Evolutionary conservation across 257 asterid species (phyloP).

Genomic region (Striga asiatica): DNA sequence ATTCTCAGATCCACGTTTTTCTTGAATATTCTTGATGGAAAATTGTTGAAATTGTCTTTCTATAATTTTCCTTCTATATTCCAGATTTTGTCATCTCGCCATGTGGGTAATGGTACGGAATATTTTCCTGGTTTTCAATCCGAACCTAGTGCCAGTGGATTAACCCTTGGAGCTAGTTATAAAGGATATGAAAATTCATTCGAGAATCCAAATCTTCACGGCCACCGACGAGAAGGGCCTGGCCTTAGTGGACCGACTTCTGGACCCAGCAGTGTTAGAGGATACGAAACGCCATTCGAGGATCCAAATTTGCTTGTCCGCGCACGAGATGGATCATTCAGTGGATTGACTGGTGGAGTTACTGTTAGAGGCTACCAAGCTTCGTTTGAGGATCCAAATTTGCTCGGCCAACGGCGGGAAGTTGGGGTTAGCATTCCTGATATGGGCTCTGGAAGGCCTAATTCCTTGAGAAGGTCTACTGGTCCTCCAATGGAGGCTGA

Average conservation of each 20-base stretch:
- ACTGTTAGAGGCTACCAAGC: conserved; percentile 35
- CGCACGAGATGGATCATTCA: conserved; percentile 20
- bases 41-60: neutral
- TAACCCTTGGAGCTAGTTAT: conserved; percentile 31
- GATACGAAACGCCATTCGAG: neutral
- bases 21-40: neutral
- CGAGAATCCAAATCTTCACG: conserved; percentile 36
- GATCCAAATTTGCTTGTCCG: neutral
- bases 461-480: conserved; percentile 31
- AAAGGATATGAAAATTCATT: conserved; percentile 37
- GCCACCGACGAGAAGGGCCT: conserved; percentile 26
- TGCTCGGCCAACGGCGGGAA: conserved; percentile 29
- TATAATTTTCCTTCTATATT: neutral
- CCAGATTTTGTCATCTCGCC: neutral
- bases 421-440: conserved; percentile 29
- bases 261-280: neutral
- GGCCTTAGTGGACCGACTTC: neutral
- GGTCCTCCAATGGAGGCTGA: conserved; percentile 22
- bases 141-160: conserved; percentile 34
- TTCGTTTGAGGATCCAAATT: conserved; percentile 39
- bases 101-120: neutral
- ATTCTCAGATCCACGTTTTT: neutral
- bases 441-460: conserved; percentile 33
- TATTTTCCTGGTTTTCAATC: neutral
- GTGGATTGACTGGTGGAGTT: conserved; percentile 32